Evolutionary conservation across 768 basidiomycete genomes (phyloP).

Genomic region (Suillus occidentalis): DNA sequence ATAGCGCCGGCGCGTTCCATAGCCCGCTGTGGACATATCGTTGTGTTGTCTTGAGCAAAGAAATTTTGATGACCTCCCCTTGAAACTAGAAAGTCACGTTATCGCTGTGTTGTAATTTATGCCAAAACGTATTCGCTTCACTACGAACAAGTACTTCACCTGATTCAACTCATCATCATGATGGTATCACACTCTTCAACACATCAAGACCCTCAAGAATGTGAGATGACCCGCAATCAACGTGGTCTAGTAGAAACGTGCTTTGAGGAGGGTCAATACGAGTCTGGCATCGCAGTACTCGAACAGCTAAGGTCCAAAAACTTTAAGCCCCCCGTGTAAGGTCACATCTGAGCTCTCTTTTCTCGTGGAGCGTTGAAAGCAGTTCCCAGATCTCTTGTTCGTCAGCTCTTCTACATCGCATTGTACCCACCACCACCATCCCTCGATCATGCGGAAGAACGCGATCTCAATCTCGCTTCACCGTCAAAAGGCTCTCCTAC

Average conservation of each 20-base stretch:
- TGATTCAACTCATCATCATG: background rate
- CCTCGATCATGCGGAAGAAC: conserved; percentile 17
- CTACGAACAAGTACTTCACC: background rate
- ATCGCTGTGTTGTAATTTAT: background rate
- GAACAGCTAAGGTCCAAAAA: conserved; percentile 60
- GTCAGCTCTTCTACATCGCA: conserved; percentile 70
- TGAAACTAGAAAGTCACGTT: background rate
- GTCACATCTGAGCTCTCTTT: conserved; percentile 7
- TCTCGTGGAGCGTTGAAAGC: background rate
- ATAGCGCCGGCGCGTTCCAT: background rate
- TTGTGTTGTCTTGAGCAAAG: background rate
- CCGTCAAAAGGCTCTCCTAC: conserved; percentile 47
- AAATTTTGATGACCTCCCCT: background rate
- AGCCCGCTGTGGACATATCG: background rate
- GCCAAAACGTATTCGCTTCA: background rate
- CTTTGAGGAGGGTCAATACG: conserved; percentile 77
- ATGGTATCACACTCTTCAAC: background rate
- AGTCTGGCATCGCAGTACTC: conserved; percentile 61
- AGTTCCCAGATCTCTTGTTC: conserved; percentile 53
- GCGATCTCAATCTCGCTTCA: conserved; percentile 27
- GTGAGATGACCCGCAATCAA: conserved; percentile 48
- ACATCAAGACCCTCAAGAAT: conserved; percentile 25
- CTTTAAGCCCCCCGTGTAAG: conserved; percentile 60
- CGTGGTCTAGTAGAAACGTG: conserved; percentile 66
- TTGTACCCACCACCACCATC: conserved; percentile 51